phyloP scores from a whole-genome alignment of 2,329 filamentous ascomycete species.

The Calonectria henricotiae region DNA sequence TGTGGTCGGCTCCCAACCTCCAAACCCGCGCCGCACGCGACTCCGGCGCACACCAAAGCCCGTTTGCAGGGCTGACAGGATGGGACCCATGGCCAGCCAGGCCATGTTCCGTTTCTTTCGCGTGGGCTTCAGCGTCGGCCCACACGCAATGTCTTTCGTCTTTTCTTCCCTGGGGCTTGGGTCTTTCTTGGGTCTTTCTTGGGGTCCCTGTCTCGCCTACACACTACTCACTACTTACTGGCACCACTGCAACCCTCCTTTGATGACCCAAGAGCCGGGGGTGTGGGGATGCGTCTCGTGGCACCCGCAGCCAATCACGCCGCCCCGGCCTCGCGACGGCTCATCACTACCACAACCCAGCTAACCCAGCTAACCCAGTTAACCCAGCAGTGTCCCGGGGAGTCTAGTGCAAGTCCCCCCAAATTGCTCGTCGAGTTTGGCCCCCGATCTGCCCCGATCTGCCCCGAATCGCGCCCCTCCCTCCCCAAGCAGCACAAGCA shows the following conservation, averaged over 20 bases:
- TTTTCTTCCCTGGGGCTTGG: background rate
- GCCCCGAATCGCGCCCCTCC: constrained; percentile 2
- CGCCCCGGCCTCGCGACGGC: background rate
- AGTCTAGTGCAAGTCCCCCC: constrained; percentile 12
- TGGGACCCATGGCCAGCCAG: constrained; percentile 6
- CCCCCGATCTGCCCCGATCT: background rate
- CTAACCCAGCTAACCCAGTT: too few relatives aligned
- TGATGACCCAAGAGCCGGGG: constrained; percentile 21
- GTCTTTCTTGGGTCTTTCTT: background rate
- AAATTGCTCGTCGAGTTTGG: constrained; percentile 5
- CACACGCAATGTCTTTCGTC: background rate
- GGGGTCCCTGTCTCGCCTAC: constrained; percentile 8
- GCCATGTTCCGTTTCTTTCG: constrained; percentile 15
- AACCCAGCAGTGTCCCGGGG: constrained; percentile 7
- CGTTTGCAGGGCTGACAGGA: constrained; percentile 9
- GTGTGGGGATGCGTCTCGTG: constrained; percentile 27
- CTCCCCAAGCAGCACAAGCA: too few relatives aligned
- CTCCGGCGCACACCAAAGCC: background rate
- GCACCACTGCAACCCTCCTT: constrained; percentile 29
- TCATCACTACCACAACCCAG: constrained; percentile 7
- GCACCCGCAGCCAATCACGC: constrained; percentile 30
- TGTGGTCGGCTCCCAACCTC: background rate
- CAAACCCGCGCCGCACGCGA: background rate
- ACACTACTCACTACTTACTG: background rate
- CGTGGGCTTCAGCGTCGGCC: background rate